Evolutionary conservation across 495 filamentous ascomycete species (phyloP), one percentile per base, ranked within the genome.

Genomic region (Xylaria castorea): DNA sequence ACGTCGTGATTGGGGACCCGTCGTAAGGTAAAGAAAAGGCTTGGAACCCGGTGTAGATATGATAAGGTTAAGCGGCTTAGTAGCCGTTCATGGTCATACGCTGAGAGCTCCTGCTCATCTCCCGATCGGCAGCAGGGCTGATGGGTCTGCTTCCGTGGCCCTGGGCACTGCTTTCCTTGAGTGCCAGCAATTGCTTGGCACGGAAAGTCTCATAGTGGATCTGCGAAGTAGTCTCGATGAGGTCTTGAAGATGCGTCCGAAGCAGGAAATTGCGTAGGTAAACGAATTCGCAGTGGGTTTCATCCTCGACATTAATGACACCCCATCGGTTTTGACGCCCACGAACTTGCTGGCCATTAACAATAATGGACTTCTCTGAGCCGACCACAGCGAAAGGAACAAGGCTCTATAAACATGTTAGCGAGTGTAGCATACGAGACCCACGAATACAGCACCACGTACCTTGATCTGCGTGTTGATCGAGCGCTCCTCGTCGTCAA

Each of bases 161-260:
- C 69, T 93, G 92, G 71, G 93, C 93, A 81, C 94, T 97, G 86
- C 92, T 96, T 87, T 99, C 96, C 89, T 98, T 98, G 77, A 99
- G 88, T 63, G 96, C 96, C 75, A 99, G 83, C 77, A 99, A 87
- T 84, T 99, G 97, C 89, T 98, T 99, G 75, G 96, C 95, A 84
- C 96, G 95, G 94, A 98, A 99, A 64, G 93, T 97, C 88, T 99
- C 96, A 86, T 99, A 99, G 87, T 99, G 96, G 84, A 98, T 99
- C 86, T 98, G 96, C 75, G 95, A 97, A n/a, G 96, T 99, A 16
- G 96, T 99, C 83, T 97, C 96, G 82, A 99, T 98, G 70, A 99
- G 90, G 77, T 99, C 96, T 87, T 99, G 93, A 68, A 97, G 87
- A 83, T 99, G 96, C 58, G 96, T 95, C 81, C 95, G 91, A 79